phyloP scores from a whole-genome alignment of 179 eudicot species.

The Beta corolliflora region DNA sequence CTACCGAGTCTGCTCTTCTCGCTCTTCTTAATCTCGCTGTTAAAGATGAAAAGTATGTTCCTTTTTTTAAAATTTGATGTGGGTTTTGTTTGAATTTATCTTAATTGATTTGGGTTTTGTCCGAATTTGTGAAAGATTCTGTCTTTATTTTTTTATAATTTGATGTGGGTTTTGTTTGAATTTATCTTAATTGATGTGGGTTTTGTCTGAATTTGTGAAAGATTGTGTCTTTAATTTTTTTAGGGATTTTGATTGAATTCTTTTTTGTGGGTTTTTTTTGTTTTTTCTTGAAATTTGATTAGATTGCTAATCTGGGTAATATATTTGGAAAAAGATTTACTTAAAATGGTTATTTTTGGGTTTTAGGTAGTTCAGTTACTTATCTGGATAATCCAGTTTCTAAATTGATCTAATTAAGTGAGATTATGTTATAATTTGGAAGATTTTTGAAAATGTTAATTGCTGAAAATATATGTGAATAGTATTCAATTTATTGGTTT shows the following conservation, averaged over 20 bases:
- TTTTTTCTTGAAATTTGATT: background rate
- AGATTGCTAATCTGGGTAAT: background rate
- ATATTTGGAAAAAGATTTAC: background rate
- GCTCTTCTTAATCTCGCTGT: conserved; percentile 97
- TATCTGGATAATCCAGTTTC: too few relatives aligned
- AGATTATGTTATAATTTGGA: background rate
- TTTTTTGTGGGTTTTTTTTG: background rate
- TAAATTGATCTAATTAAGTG: too few relatives aligned
- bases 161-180: too few relatives aligned
- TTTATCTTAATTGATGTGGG: too few relatives aligned
- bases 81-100: conserved; percentile 11
- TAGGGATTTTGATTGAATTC: background rate
- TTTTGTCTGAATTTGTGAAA: conserved; percentile 10
- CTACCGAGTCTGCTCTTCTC: conserved; percentile 80
- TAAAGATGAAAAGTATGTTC: conserved; percentile 80
- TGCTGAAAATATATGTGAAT: background rate
- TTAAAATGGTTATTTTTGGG: background rate
- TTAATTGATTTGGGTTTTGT: conserved; percentile 10
- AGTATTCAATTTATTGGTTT: background rate
- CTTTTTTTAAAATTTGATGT: conserved; percentile 8
- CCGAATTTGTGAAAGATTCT: too few relatives aligned
- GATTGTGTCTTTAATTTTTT: conserved; percentile 6
- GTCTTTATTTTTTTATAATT: too few relatives aligned
- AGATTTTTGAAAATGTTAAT: background rate
- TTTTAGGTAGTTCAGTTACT: background rate